These are phyloP conservation scores for Singerocomus inundabilis DNA, from an alignment of 1,284 basidiomycete genomes.

Conservation along the genomic window DNA sequence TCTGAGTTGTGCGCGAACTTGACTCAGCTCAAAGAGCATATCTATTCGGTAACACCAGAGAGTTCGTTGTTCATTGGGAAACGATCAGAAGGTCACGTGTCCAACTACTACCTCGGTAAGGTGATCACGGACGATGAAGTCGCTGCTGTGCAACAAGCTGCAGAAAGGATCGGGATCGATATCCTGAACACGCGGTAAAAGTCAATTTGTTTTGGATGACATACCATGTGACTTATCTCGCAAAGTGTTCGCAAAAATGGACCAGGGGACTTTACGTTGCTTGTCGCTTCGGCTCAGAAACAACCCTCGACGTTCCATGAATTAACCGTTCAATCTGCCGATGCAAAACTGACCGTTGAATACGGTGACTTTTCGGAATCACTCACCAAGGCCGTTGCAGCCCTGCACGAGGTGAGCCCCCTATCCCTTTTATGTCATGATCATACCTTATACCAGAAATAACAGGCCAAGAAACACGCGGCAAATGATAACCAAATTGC, in stretches of 20 bases:
- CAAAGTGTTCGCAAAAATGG: slow-evolving; percentile 67
- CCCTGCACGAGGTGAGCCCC: slow-evolving; percentile 55
- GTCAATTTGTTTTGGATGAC: neutral
- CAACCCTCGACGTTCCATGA: slow-evolving; percentile 44
- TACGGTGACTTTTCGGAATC: slow-evolving; percentile 68
- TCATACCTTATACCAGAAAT: neutral
- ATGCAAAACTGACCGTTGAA: slow-evolving; percentile 58
- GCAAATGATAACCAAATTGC: slow-evolving; percentile 70
- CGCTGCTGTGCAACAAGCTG: slow-evolving; percentile 65
- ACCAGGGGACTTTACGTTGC: slow-evolving; percentile 57
- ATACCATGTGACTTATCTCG: neutral
- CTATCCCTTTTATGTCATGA: neutral
- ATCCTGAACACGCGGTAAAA: slow-evolving; percentile 78
- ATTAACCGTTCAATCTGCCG: slow-evolving; percentile 41
- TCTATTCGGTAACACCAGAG: slow-evolving; percentile 67
- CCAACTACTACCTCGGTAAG: slow-evolving; percentile 80
- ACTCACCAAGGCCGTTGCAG: slow-evolving; percentile 52
- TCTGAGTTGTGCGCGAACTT: slow-evolving; percentile 6
- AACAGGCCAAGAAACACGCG: slow-evolving; percentile 65
- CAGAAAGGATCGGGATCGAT: slow-evolving; percentile 70
- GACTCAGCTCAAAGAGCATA: slow-evolving; percentile 63
- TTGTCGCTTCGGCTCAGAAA: slow-evolving; percentile 65
- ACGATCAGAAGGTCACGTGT: slow-evolving; percentile 69
- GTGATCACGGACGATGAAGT: slow-evolving; percentile 72
- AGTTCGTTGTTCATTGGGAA: slow-evolving; percentile 74